Evolutionary conservation across 2,329 filamentous ascomycete species (phyloP).

Genomic region (Sclerotinia subarctica): DNA sequence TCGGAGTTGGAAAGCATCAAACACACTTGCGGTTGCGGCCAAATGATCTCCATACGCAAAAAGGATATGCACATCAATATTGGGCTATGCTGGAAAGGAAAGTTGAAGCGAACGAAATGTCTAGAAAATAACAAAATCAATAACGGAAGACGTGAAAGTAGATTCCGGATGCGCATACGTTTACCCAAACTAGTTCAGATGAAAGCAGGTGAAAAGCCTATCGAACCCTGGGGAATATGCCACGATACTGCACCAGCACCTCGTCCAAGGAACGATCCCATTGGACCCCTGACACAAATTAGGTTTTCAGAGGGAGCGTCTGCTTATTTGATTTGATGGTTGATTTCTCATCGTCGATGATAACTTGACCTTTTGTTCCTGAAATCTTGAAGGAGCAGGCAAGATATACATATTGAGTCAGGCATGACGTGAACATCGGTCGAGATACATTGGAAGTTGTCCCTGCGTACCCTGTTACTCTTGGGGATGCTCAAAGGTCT

Average conservation of each 20-base stretch:
- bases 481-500: neutral
- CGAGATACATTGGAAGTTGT: neutral
- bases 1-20: neutral
- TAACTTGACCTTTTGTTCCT: neutral
- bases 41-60: neutral
- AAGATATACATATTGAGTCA: conserved; percentile 12
- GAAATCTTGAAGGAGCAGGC: neutral
- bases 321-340: conserved; percentile 7
- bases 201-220: neutral
- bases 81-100: neutral
- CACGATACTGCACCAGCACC: conserved; percentile 3
- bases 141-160: neutral
- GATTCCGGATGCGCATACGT: neutral
- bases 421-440: neutral
- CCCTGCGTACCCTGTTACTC: neutral
- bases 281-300: neutral
- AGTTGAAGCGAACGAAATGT: neutral
- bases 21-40: conserved; percentile 1
- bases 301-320: neutral
- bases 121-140: neutral
- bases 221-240: neutral
- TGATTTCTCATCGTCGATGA: neutral
- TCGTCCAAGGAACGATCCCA: conserved; percentile 5
- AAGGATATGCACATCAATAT: neutral
- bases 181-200: conserved; percentile 1